Evolutionary conservation across 2,329 filamentous ascomycete species (phyloP).

Genomic region (Colletotrichum lentis): DNA sequence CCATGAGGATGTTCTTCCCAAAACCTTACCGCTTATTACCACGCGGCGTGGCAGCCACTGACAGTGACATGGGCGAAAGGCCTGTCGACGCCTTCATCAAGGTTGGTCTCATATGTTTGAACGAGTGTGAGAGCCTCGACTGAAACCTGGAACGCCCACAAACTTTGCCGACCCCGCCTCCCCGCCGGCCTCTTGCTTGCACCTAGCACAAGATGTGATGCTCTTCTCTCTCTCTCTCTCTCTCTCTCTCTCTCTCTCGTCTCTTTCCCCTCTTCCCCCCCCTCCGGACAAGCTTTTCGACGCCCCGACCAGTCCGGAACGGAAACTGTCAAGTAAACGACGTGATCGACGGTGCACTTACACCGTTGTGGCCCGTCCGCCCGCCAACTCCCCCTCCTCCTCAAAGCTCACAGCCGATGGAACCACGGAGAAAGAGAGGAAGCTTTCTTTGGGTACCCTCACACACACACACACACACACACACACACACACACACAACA

Average conservation of each 20-base stretch:
- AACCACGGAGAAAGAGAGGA: constrained; percentile 11
- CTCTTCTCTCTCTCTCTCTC: not conserved
- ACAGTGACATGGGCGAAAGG: not conserved
- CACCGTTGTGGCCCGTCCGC: not conserved
- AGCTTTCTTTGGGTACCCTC: not conserved
- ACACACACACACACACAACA: too few species aligned
- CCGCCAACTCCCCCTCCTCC: too few species aligned
- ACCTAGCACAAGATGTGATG: not conserved
- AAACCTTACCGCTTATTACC: too few species aligned
- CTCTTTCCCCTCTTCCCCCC: not conserved
- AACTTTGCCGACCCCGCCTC: not conserved
- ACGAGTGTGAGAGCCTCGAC: not conserved
- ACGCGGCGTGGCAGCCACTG: not conserved
- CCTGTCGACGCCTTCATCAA: not conserved
- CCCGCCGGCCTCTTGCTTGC: not conserved
- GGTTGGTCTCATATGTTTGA: constrained; percentile 6
- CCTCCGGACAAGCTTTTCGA: constrained; percentile 20
- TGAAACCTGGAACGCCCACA: not conserved
- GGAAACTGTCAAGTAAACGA: not conserved
- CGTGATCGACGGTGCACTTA: not conserved
- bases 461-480: too few species aligned
- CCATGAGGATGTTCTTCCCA: too few species aligned
- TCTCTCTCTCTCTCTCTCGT: not conserved
- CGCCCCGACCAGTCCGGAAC: not conserved
- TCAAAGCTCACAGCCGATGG: not conserved